phyloP scores from a whole-genome alignment of 805 yeast genomes.

The Candida gorgasii region DNA sequence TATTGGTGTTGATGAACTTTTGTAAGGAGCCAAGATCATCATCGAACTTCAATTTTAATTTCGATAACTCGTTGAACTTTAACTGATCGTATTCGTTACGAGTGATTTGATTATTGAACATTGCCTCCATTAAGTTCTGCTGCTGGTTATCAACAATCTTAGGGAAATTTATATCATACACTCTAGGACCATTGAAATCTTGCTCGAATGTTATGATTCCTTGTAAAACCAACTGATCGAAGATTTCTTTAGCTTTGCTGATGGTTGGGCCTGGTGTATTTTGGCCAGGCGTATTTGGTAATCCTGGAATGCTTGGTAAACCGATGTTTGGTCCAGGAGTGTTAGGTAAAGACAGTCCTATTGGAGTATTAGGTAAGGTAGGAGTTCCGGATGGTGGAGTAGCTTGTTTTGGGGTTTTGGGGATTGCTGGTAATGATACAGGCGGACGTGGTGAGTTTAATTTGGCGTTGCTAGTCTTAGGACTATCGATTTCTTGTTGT shows the following conservation, averaged over 20 bases:
- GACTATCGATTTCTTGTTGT: constrained; percentile 27
- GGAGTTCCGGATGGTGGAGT: background rate
- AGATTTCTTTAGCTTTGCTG: constrained; percentile 28
- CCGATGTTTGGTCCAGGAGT: background rate
- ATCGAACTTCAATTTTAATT: constrained; percentile 11
- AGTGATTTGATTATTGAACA: constrained; percentile 13
- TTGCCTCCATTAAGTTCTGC: constrained; percentile 11
- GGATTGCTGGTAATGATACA: constrained; percentile 10
- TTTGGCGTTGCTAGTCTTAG: constrained; percentile 7
- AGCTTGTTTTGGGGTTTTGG: constrained; percentile 6
- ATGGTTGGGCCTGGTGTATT: background rate
- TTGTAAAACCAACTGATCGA: constrained; percentile 32
- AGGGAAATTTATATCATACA: constrained; percentile 17
- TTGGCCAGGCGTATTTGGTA: background rate
- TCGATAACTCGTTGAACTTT: constrained; percentile 32
- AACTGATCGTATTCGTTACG: constrained; percentile 36
- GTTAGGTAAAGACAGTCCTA: background rate
- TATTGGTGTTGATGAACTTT: constrained; percentile 34
- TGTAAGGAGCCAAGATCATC: constrained; percentile 23
- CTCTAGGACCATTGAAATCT: constrained; percentile 23
- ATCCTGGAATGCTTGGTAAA: background rate
- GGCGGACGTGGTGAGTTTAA: constrained; percentile 7
- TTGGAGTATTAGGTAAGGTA: background rate
- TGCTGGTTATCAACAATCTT: constrained; percentile 9
- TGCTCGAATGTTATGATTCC: constrained; percentile 44